A percentile compares a stretch with the other conserved stretches of the same genome.
These are phyloP conservation scores for Cerioporus squamosus DNA, from an alignment of 1,284 basidiomycete species.

Conservation along the genomic window DNA sequence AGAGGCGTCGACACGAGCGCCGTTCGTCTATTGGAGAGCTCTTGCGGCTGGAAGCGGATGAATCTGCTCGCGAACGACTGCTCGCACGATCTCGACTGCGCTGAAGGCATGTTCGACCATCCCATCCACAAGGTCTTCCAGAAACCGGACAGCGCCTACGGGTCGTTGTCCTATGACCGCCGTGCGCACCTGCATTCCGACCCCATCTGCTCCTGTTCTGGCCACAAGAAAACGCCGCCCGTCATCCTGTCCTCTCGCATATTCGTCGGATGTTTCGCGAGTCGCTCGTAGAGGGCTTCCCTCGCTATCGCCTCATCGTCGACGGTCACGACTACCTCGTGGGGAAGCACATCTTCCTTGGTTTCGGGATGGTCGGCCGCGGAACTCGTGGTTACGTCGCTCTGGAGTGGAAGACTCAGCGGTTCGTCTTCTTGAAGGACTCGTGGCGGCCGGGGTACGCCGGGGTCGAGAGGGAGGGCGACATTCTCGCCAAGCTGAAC, in stretches of 20 bases:
- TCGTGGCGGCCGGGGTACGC: slow-evolving; percentile 9
- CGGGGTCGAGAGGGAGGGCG: slow-evolving; percentile 6
- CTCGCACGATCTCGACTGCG: background rate
- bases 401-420: background rate
- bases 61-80: background rate
- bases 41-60: slow-evolving; percentile 1
- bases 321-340: slow-evolving; percentile 1
- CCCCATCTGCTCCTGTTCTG: background rate
- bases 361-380: slow-evolving; percentile 3
- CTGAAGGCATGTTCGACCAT: background rate
- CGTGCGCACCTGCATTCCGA: background rate
- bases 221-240: too few species aligned
- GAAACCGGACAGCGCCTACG: background rate
- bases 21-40: background rate
- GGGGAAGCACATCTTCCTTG: background rate
- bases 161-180: too few species aligned
- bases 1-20: slow-evolving; percentile 18
- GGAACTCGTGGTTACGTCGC: slow-evolving; percentile 13
- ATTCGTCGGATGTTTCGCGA: slow-evolving; percentile 5
- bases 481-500: background rate
- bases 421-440: slow-evolving; percentile 16
- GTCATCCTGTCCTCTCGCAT: background rate
- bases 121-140: background rate
- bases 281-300: background rate
- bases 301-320: background rate